Percentiles rank a stretch among this genome's conserved stretches.
phyloP scores from a whole-genome alignment of 768 basidiomycete species.

The Fistulinella prunicolor region DNA sequence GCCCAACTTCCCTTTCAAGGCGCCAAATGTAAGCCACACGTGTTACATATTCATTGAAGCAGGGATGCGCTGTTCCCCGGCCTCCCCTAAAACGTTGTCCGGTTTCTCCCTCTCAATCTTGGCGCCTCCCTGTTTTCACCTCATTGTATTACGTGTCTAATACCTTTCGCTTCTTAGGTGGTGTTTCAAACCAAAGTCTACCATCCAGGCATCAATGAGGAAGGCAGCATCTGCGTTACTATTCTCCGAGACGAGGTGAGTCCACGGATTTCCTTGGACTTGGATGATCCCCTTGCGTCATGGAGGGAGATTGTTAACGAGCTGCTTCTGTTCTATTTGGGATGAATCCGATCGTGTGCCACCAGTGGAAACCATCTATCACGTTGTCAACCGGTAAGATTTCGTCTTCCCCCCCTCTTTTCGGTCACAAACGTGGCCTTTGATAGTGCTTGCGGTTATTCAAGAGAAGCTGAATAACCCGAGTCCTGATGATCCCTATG shows the following conservation, averaged over 20 bases:
- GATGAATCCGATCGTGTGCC: constrained; percentile 1
- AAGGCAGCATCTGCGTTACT: constrained; percentile 82
- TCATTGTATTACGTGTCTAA: constrained; percentile 19
- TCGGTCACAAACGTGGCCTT: constrained; percentile 11
- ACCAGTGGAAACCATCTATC: constrained; percentile 83
- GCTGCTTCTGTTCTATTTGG: neutral
- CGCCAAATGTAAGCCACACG: constrained; percentile 56
- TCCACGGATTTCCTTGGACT: constrained; percentile 6
- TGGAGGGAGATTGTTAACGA: constrained; percentile 6
- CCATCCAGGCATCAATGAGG: constrained; percentile 88
- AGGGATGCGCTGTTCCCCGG: neutral
- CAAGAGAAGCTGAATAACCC: constrained; percentile 89
- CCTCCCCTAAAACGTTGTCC: constrained; percentile 23
- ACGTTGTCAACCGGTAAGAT: constrained; percentile 62
- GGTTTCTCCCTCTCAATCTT: neutral
- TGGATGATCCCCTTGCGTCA: neutral
- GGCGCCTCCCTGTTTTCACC: neutral
- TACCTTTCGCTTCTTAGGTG: constrained; percentile 48
- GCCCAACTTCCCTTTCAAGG: constrained; percentile 82
- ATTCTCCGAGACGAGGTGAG: constrained; percentile 80
- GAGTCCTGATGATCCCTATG: constrained; percentile 84
- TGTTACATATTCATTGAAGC: constrained; percentile 4
- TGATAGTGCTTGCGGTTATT: constrained; percentile 66
- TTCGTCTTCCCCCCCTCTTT: neutral
- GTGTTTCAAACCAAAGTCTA: constrained; percentile 85